Conservation (phyloP, 345 rosid genomes). For the Salix koriyanagi region DNA sequence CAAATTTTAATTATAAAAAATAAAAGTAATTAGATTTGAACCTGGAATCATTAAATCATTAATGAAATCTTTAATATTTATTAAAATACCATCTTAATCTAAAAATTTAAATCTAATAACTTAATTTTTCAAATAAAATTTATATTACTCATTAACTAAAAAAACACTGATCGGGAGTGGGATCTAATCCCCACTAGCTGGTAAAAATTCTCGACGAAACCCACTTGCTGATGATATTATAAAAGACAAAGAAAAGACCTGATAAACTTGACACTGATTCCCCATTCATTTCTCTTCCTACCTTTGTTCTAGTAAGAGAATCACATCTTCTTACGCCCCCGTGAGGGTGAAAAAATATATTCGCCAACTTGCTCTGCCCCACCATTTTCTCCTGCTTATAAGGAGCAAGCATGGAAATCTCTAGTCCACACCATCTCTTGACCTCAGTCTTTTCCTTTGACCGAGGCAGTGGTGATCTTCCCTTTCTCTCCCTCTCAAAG, state of each 20-base stretch:
- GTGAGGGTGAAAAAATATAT: slow-evolving; percentile 7
- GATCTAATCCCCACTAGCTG: slow-evolving; percentile 45
- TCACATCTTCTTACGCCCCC: slow-evolving; percentile 25
- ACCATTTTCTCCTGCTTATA: slow-evolving; percentile 33
- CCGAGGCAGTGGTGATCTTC: slow-evolving; percentile 6
- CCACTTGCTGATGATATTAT: slow-evolving; percentile 28
- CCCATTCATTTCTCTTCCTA: slow-evolving; percentile 10
- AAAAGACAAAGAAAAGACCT: slow-evolving; percentile 30
- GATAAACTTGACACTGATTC: slow-evolving; percentile 29
- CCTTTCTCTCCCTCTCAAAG: neutral
- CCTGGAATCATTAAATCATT: too few relatives aligned
- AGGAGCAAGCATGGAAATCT: slow-evolving; percentile 35
- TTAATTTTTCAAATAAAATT: too few relatives aligned
- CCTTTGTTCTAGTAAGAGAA: slow-evolving; percentile 35
- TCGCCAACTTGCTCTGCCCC: slow-evolving; percentile 46
- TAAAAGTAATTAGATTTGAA: too few relatives aligned
- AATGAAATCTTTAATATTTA: too few relatives aligned
- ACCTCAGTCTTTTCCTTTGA: slow-evolving; percentile 38
- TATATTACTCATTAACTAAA: too few relatives aligned
- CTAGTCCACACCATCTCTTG: slow-evolving; percentile 37
- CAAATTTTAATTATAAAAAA: too few relatives aligned
- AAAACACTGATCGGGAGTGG: slow-evolving; percentile 1
- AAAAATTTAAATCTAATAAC: too few relatives aligned
- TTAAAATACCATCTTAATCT: too few relatives aligned
- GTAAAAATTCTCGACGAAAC: slow-evolving; percentile 20